phyloP scores from a whole-genome alignment of 2,329 filamentous ascomycete genomes.

The Colletotrichum australisinense region DNA sequence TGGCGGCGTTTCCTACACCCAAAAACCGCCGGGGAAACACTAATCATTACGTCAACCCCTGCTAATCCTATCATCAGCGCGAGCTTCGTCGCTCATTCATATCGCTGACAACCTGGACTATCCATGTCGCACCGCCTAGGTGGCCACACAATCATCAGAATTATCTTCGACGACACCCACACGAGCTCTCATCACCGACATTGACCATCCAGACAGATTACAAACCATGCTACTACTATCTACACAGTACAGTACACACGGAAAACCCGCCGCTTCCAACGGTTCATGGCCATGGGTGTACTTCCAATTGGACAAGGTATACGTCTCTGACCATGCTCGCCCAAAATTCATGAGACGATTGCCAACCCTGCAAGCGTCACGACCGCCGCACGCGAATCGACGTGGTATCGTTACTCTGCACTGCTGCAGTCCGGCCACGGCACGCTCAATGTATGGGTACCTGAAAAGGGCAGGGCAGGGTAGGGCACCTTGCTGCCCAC shows the following conservation, averaged over 20 bases:
- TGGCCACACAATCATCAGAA: not conserved
- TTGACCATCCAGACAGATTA: not conserved
- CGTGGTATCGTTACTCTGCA: conserved; percentile 7
- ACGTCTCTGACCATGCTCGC: not conserved
- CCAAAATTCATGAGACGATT: conserved; percentile 28
- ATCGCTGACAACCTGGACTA: conserved; percentile 9
- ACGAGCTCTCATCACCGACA: not conserved
- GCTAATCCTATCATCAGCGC: not conserved
- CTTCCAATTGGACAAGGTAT: conserved; percentile 18
- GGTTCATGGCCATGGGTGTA: conserved; percentile 9
- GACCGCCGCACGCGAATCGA: conserved; percentile 27
- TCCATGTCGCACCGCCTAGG: conserved; percentile 8
- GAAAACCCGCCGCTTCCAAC: conserved; percentile 1
- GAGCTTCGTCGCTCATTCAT: not conserved
- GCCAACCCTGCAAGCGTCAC: conserved; percentile 32
- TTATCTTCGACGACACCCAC: not conserved
- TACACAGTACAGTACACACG: not conserved
- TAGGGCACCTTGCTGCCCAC: conserved; percentile 27
- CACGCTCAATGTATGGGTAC: conserved; percentile 22
- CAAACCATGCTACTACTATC: not conserved
- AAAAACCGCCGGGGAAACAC: conserved; percentile 1
- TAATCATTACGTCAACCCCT: conserved; percentile 20
- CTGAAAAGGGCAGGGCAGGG: conserved; percentile 13
- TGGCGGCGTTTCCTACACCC: conserved; percentile 1
- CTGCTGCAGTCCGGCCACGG: not conserved